Evolutionary conservation across 306 rosid species (phyloP).

Genomic region (Betula pendula): DNA sequence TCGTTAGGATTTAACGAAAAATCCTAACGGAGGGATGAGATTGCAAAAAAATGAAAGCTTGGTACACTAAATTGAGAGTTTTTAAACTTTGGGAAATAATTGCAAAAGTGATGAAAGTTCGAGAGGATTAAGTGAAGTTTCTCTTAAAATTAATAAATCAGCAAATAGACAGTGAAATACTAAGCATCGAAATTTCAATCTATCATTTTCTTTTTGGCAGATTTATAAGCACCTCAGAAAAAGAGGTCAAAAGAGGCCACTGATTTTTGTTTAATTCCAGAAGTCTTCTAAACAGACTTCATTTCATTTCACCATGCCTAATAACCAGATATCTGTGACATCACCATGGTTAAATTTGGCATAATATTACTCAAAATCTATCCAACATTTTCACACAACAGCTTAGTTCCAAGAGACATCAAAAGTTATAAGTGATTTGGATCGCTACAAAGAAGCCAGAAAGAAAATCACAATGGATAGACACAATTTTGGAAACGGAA

Average conservation of each 20-base stretch:
- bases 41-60: too few relatives aligned
- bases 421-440: neutral
- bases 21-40: too few relatives aligned
- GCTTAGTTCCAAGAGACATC: neutral
- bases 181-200: slow-evolving; percentile 4
- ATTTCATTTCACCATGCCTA: slow-evolving; percentile 13
- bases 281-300: slow-evolving; percentile 13
- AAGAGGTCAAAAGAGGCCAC: neutral
- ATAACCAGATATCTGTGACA: slow-evolving; percentile 2
- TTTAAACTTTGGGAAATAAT: too few relatives aligned
- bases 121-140: too few relatives aligned
- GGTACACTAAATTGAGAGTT: too few relatives aligned
- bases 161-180: slow-evolving; percentile 5
- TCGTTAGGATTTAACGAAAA: too few relatives aligned
- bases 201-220: slow-evolving; percentile 9
- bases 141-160: neutral
- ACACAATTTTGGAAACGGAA: neutral
- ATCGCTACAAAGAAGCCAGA: neutral
- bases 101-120: too few relatives aligned
- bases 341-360: neutral
- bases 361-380: neutral
- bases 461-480: neutral
- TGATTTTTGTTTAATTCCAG: slow-evolving; percentile 12
- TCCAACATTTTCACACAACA: neutral
- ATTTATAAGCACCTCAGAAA: slow-evolving; percentile 7